Percentiles rank a stretch among this genome's conserved stretches.
These are phyloP conservation scores for Aspergillus sp. DNA, from an alignment of 2,329 filamentous ascomycete species.

Conservation along the genomic window DNA sequence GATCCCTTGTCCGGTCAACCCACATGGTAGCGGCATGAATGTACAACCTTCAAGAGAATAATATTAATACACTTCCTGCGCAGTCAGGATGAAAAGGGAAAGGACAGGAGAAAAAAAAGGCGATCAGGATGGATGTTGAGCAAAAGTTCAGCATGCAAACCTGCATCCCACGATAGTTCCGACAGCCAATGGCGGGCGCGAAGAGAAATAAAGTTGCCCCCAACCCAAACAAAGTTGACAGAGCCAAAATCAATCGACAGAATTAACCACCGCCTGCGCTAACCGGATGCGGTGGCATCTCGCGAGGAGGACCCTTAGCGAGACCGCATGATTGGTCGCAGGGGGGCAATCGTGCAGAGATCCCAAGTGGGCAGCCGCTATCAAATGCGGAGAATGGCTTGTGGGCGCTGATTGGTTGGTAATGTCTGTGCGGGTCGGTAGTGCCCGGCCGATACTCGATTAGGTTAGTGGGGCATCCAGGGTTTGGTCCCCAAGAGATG, in stretches of 20 bases:
- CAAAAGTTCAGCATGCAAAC: neutral
- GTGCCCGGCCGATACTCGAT: slow-evolving; percentile 7
- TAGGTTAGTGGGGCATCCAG: slow-evolving; percentile 3
- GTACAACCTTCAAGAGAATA: neutral
- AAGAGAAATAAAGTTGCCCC: slow-evolving; percentile 5
- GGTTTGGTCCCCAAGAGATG: neutral
- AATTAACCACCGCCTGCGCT: slow-evolving; percentile 7
- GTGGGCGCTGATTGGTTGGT: slow-evolving; percentile 5
- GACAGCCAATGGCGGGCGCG: neutral
- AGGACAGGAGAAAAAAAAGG: neutral
- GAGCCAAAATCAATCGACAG: slow-evolving; percentile 1
- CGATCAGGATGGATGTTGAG: neutral
- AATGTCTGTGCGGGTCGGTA: slow-evolving; percentile 3
- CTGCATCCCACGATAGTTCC: neutral
- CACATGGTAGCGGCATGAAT: neutral
- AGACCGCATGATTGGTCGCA: slow-evolving; percentile 6
- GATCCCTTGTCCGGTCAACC: neutral
- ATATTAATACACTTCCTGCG: no score
- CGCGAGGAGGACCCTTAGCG: slow-evolving; percentile 19
- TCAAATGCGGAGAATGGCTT: slow-evolving; percentile 17
- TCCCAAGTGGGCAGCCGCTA: slow-evolving; percentile 1
- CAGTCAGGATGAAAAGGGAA: no score
- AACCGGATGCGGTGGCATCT: slow-evolving; percentile 22
- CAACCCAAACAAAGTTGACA: slow-evolving; percentile 9
- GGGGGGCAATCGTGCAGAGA: neutral